Percentiles rank a stretch among this genome's conserved stretches.
Evolutionary conservation across 139 green algal genomes (phyloP).

Genomic region (Chlorella sp.): DNA sequence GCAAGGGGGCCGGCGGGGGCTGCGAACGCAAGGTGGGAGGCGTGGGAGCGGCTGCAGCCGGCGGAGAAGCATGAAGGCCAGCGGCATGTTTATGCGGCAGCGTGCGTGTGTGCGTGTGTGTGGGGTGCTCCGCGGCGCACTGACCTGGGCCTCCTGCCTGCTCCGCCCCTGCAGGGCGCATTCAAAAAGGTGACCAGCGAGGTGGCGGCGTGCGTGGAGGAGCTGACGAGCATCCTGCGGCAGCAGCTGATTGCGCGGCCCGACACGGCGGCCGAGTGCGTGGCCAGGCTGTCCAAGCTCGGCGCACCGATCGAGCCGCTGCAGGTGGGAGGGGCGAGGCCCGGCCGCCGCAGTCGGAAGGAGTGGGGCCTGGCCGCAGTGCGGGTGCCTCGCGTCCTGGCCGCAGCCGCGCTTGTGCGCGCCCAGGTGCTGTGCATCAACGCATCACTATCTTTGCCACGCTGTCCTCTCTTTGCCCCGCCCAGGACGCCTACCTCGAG

Average conservation of each 20-base stretch:
- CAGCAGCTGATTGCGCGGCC: conserved; percentile 62
- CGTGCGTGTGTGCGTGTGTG: too few relatives aligned
- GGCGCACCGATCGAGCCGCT: conserved; percentile 75
- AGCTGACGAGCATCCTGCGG: conserved; percentile 52
- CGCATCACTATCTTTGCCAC: neutral
- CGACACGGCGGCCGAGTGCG: conserved; percentile 68
- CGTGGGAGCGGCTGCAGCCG: too few relatives aligned
- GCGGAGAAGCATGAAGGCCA: too few relatives aligned
- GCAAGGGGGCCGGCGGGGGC: neutral
- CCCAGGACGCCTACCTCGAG: conserved; percentile 69
- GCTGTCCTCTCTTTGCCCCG: neutral
- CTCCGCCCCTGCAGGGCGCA: conserved; percentile 38
- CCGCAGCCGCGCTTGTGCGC: neutral
- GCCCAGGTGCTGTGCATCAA: neutral
- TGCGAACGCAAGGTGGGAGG: neutral
- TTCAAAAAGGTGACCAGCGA: conserved; percentile 65
- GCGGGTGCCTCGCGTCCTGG: too few relatives aligned
- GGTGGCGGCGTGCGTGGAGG: conserved; percentile 55
- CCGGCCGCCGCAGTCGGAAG: neutral
- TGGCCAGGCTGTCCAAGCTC: conserved; percentile 79
- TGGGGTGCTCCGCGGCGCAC: too few relatives aligned
- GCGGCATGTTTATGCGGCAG: too few relatives aligned
- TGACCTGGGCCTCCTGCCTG: too few relatives aligned
- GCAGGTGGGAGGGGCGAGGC: conserved; percentile 66
- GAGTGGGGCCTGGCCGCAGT: neutral